These are phyloP conservation scores for Amylostereum areolatum DNA, from an alignment of 1,284 basidiomycete species.

Conservation along the genomic window DNA sequence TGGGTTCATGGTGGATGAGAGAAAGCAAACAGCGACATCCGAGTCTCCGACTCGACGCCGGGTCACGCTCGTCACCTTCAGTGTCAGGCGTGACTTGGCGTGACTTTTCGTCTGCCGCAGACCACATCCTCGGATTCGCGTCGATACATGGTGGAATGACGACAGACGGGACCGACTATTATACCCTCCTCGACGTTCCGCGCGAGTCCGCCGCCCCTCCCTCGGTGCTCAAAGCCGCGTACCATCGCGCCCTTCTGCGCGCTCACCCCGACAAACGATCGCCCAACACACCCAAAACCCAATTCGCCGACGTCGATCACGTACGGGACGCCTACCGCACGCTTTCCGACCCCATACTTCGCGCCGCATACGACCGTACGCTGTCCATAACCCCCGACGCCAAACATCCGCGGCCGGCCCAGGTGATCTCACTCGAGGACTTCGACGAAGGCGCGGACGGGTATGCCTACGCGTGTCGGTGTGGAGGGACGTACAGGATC, in stretches of 20 bases:
- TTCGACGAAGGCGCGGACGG: slow-evolving; percentile 30
- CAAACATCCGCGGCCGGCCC: slow-evolving; percentile 57
- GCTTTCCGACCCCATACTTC: slow-evolving; percentile 39
- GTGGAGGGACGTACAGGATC: slow-evolving; percentile 60
- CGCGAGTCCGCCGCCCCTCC: slow-evolving; percentile 23
- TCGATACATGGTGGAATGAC: too few relatives aligned
- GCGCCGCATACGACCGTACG: slow-evolving; percentile 44
- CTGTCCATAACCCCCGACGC: not conserved
- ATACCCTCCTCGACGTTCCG: slow-evolving; percentile 26
- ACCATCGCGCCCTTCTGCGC: slow-evolving; percentile 57
- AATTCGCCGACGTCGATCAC: slow-evolving; percentile 39
- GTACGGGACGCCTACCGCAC: slow-evolving; percentile 58
- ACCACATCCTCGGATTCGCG: too few relatives aligned
- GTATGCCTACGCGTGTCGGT: slow-evolving; percentile 63
- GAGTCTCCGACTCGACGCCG: too few relatives aligned
- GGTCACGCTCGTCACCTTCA: too few relatives aligned
- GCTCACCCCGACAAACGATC: slow-evolving; percentile 64
- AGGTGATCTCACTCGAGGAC: slow-evolving; percentile 71
- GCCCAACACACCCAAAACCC: slow-evolving; percentile 2
- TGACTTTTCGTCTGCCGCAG: too few relatives aligned
- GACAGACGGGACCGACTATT: slow-evolving; percentile 19
- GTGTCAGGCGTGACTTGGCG: too few relatives aligned
- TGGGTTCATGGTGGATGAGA: too few relatives aligned
- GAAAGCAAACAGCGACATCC: too few relatives aligned
- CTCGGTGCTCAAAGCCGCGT: slow-evolving; percentile 59